Conservation (phyloP, 83 land plant species). For the Diphasiastrum complanatum region DNA sequence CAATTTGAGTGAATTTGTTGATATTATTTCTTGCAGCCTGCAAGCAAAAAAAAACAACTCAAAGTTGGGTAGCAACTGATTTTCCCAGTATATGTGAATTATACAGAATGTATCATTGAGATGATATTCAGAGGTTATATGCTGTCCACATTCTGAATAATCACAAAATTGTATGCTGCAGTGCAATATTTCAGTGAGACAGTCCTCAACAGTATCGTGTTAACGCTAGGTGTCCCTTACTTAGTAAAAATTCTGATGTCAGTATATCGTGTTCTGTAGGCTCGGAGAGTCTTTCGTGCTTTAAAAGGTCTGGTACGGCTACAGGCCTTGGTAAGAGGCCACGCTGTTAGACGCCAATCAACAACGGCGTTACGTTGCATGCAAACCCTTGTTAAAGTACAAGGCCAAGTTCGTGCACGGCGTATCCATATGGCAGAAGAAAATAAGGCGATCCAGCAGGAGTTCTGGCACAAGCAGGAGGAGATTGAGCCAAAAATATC, state of each 20-base stretch:
- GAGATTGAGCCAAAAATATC: neutral
- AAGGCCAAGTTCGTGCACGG: constrained; percentile 18
- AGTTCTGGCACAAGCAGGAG: constrained; percentile 10
- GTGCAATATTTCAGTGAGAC: no score
- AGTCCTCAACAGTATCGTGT: no score
- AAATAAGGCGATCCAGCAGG: neutral
- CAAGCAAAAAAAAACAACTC: no score
- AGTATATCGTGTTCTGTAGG: no score
- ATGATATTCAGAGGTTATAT: no score
- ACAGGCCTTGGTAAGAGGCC: constrained; percentile 15
- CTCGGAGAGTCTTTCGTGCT: constrained; percentile 15
- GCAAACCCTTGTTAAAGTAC: constrained; percentile 18
- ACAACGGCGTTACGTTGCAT: constrained; percentile 16
- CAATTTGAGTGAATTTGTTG: neutral
- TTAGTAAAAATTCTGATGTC: no score
- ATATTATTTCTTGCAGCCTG: neutral
- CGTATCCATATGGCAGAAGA: constrained; percentile 8
- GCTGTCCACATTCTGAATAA: no score
- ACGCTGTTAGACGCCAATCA: constrained; percentile 12
- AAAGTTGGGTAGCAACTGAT: no score
- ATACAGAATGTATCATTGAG: no score
- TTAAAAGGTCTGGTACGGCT: constrained; percentile 22
- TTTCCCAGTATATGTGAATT: no score
- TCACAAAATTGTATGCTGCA: no score
- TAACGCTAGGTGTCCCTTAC: no score